Percentiles rank a stretch among this genome's conserved stretches.
Evolutionary conservation across 2,329 filamentous ascomycete species (phyloP).

Genomic region (Colletotrichum simmondsii): DNA sequence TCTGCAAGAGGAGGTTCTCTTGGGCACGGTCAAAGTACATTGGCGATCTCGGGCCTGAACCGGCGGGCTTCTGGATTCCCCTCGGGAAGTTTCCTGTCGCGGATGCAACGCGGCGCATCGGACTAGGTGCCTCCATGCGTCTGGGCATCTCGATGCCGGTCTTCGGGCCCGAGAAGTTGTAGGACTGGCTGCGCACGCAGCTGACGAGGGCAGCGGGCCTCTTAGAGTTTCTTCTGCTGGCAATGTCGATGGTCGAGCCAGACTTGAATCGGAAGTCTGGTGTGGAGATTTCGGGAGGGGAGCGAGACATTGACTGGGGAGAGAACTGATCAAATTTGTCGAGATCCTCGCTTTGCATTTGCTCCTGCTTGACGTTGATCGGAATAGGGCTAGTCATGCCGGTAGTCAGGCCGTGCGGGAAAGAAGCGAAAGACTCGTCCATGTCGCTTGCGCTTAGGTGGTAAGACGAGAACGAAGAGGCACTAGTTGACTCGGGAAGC

Average conservation of each 20-base stretch:
- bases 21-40: conserved; percentile 56
- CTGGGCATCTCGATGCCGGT: conserved; percentile 59
- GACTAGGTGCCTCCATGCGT: conserved; percentile 55
- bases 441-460: conserved; percentile 25
- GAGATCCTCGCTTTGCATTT: conserved; percentile 21
- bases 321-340: conserved; percentile 42
- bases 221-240: conserved; percentile 62
- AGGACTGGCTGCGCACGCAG: conserved; percentile 56
- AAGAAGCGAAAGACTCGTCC: conserved; percentile 5
- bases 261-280: conserved; percentile 56
- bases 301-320: conserved; percentile 42
- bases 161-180: conserved; percentile 50
- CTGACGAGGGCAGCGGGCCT: conserved; percentile 60
- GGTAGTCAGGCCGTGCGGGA: conserved; percentile 13
- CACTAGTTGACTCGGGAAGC: conserved; percentile 20
- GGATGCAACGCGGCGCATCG: conserved; percentile 66
- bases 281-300: conserved; percentile 37
- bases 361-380: conserved; percentile 36
- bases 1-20: conserved; percentile 56
- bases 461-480: conserved; percentile 27
- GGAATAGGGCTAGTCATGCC: conserved; percentile 22
- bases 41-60: conserved; percentile 53
- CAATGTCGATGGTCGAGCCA: conserved; percentile 63
- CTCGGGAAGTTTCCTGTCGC: conserved; percentile 54
- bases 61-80: conserved; percentile 52